Evolutionary conservation across 352 stramenopile genomes (phyloP).

Genomic region (Globisporangium uncinulatum): DNA sequence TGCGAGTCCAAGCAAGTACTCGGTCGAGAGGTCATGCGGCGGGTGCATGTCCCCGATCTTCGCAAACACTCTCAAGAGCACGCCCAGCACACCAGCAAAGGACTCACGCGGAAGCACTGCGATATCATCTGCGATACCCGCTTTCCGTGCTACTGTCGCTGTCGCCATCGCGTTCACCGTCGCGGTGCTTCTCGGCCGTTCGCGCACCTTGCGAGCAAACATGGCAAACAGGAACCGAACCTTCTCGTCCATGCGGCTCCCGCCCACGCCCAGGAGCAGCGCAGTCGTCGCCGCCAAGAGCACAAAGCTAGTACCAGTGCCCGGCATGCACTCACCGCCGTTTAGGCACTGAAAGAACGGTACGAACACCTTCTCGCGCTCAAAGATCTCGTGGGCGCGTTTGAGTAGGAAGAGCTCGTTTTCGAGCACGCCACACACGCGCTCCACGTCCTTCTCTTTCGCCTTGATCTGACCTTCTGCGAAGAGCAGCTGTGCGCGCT

Average conservation of each 20-base stretch:
- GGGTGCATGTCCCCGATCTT: conserved; percentile 54
- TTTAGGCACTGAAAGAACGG: conserved; percentile 51
- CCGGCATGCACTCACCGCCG: conserved; percentile 2
- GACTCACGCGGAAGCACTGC: conserved; percentile 32
- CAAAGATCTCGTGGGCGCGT: conserved; percentile 44
- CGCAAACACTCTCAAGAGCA: conserved; percentile 46
- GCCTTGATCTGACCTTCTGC: conserved; percentile 67
- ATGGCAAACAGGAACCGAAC: conserved; percentile 73
- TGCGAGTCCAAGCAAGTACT: conserved; percentile 35
- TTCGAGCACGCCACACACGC: conserved; percentile 41
- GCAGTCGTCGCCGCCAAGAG: conserved; percentile 42
- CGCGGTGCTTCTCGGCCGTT: neutral
- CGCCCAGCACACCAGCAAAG: conserved; percentile 40
- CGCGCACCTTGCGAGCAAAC: conserved; percentile 26
- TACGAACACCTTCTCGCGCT: conserved; percentile 61
- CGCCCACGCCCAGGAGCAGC: conserved; percentile 48
- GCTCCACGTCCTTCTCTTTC: conserved; percentile 53
- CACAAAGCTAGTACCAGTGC: conserved; percentile 6
- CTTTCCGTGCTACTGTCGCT: neutral
- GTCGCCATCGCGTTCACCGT: neutral
- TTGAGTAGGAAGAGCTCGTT: conserved; percentile 72
- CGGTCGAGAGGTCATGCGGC: conserved; percentile 25
- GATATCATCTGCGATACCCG: conserved; percentile 19
- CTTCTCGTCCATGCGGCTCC: conserved; percentile 45
- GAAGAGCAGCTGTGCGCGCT: conserved; percentile 64